These are phyloP conservation scores for Arthroderma sp. DNA, from an alignment of 2,329 filamentous ascomycete species.

Conservation along the genomic window DNA sequence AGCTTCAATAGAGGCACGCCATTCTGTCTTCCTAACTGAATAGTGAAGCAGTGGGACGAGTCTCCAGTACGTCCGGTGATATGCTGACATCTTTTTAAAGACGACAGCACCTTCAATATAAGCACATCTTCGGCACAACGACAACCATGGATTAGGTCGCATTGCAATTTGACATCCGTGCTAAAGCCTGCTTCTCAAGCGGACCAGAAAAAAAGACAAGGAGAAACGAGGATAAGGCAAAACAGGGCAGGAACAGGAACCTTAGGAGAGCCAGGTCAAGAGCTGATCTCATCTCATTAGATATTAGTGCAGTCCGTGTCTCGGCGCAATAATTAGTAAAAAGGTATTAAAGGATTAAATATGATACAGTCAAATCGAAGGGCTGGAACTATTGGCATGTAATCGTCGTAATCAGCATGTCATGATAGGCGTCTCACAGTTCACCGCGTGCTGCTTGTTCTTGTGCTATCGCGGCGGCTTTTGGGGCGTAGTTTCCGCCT, in stretches of 20 bases:
- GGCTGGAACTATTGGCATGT: too few species aligned
- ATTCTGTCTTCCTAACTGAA: slow-evolving; percentile 11
- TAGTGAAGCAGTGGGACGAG: slow-evolving; percentile 21
- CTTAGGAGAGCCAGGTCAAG: too few species aligned
- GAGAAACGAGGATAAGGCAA: background rate
- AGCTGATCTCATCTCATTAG: too few species aligned
- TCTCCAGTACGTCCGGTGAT: slow-evolving; percentile 32
- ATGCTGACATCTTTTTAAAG: slow-evolving; percentile 9
- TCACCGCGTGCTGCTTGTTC: background rate
- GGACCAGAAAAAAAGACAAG: background rate
- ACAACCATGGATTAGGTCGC: slow-evolving; percentile 61
- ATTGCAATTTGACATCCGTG: slow-evolving; percentile 99
- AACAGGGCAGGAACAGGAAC: too few species aligned
- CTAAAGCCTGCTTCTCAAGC: slow-evolving; percentile 32
- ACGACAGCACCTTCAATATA: slow-evolving; percentile 40
- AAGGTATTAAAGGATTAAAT: too few species aligned
- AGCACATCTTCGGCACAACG: slow-evolving; percentile 99
- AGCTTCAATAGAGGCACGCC: slow-evolving; percentile 34
- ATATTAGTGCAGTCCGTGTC: too few species aligned
- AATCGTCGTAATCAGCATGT: background rate
- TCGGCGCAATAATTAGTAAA: too few species aligned
- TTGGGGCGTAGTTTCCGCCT: slow-evolving; percentile 33
- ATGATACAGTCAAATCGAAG: too few species aligned
- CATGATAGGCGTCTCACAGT: background rate
- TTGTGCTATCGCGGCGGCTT: background rate